phyloP scores from a whole-genome alignment of 2,329 filamentous ascomycete genomes.

The Fusarium anthophilum region DNA sequence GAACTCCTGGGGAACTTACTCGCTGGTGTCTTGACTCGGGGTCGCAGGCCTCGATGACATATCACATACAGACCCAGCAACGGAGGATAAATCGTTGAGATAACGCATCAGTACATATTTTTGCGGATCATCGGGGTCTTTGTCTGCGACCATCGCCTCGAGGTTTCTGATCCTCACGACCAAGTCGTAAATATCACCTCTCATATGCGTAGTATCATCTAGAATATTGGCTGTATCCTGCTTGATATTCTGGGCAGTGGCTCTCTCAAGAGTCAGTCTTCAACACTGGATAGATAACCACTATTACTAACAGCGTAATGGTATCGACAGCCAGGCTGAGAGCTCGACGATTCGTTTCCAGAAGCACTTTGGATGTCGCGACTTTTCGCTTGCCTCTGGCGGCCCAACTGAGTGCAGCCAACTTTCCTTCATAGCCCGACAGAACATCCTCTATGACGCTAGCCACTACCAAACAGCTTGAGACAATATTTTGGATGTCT shows the following conservation, averaged over 20 bases:
- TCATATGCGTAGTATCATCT: neutral
- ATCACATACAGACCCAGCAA: neutral
- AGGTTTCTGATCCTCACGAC: neutral
- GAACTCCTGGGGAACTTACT: neutral
- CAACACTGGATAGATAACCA: neutral
- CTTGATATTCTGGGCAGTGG: neutral
- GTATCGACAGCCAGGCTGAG: slow-evolving; percentile 3
- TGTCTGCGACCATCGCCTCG: neutral
- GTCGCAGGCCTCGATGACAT: neutral
- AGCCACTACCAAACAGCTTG: neutral
- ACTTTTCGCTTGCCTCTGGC: neutral
- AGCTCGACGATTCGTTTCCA: neutral
- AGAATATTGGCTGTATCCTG: slow-evolving; percentile 3
- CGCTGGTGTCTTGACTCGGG: neutral
- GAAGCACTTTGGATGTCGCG: neutral
- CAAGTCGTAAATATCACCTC: neutral
- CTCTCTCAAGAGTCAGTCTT: neutral
- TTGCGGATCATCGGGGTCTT: neutral
- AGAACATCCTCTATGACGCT: neutral
- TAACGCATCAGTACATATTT: neutral
- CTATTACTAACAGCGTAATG: neutral
- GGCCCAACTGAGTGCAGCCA: neutral
- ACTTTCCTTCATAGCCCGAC: neutral
- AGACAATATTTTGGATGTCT: neutral
- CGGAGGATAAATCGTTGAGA: neutral